These are phyloP conservation scores for Vitis hybrid DNA, from an alignment of 177 flowering plant species.

Conservation along the genomic window DNA sequence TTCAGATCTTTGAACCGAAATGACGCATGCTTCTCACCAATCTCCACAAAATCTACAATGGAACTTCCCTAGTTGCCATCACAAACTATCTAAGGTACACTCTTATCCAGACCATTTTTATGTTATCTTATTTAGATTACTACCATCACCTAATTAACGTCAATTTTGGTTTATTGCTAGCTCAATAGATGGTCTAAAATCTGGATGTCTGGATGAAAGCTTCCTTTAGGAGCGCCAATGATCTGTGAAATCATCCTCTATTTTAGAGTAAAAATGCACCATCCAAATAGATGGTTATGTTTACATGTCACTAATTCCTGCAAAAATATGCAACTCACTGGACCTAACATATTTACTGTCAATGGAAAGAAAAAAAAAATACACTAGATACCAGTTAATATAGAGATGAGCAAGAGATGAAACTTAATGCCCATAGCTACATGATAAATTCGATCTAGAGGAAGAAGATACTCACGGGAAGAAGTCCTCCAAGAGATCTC, in stretches of 20 bases:
- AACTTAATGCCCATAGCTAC: background rate
- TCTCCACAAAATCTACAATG: background rate
- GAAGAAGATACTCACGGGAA: conserved; percentile 61
- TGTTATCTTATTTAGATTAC: too few relatives aligned
- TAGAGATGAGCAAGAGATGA: background rate
- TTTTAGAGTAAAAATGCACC: background rate
- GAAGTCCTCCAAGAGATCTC: conserved; percentile 85
- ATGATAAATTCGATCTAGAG: conserved; percentile 3
- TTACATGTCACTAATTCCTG: background rate
- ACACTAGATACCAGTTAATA: too few relatives aligned
- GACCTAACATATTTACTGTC: background rate
- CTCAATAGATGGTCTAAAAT: background rate
- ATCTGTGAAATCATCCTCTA: background rate
- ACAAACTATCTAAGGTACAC: background rate
- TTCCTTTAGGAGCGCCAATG: background rate
- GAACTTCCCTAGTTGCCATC: background rate
- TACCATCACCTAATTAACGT: background rate
- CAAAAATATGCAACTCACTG: background rate
- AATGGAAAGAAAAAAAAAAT: background rate
- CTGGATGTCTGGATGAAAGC: background rate
- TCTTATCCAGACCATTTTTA: background rate
- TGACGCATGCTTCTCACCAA: too few relatives aligned
- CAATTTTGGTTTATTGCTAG: background rate
- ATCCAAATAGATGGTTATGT: background rate
- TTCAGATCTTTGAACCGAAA: too few relatives aligned